Base-by-base conservation (phyloP, 1,284 basidiomycete genomes). In the Stereum hirsutum region DNA sequence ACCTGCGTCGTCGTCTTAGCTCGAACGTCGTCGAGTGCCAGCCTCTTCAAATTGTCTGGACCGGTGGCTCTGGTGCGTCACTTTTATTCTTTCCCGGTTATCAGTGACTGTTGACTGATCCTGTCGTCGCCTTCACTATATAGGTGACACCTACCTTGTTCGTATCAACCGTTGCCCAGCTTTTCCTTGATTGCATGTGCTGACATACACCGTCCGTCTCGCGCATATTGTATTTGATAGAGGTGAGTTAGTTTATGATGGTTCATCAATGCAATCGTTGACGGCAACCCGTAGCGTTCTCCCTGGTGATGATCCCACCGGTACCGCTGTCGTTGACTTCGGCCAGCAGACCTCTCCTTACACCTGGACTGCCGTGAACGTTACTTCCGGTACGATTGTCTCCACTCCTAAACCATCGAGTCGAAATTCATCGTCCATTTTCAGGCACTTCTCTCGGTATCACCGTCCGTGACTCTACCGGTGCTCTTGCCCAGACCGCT, bases 391-490 rank as follows among this genome's bases (percentile, higher is more conserved):
- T 50, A 19, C 28, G 49, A 38, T 34, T 4, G 19, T 10, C 10
- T 20, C n/a, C 15, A 19, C n/a, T 15, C 7, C 6, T n/a, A 15
- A 17, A 3, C 30, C 6, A 20, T 25, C 2, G 12, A 4, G 7
- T 6, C 28, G 31, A 12, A 32, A 23, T 21, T 25, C 28, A 34
- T 38, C 14, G 34, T 15, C 2, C 12, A 23, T 24, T 21, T 2
- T 25, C 20, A 77, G 78, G 63, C 15, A 71, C 68, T 6, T 55
- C 48, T 19, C 52, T 83, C 37, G 74, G 70, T 38, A 57, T 85
- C 21, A 65, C 58, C 5, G 42, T 85, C 44, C 68, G 68, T 55
- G 82, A 86, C 49, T 55, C 38, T 46, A 70, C 58, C 28, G 81
- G 82, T 53, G 1, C 23, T 0, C 39, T 56, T 38, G 67, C 57